A percentile compares a stretch with the other conserved stretches of the same genome.
Evolutionary conservation across 164 flowering plant species (phyloP).

Genomic region (Magnolia sinica): DNA sequence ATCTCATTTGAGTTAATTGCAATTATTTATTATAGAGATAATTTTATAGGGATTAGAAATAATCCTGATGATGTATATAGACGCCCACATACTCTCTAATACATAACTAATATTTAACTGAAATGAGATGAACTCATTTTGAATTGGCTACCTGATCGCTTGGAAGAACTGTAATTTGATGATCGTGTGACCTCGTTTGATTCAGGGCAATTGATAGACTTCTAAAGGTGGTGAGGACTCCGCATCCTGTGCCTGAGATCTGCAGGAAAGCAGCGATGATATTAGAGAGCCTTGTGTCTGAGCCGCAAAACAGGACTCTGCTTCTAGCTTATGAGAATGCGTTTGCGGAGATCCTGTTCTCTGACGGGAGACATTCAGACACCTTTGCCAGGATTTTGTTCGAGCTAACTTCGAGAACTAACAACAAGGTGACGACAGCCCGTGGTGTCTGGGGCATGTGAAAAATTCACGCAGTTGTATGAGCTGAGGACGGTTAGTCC

Average conservation of each 20-base stretch:
- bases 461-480: too few species aligned
- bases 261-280: conserved; percentile 91
- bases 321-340: conserved; percentile 86
- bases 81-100: too few species aligned
- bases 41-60: too few species aligned
- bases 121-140: neutral
- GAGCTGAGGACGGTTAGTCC: neutral
- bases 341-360: conserved; percentile 82
- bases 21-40: neutral
- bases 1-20: neutral
- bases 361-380: conserved; percentile 74
- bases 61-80: too few species aligned
- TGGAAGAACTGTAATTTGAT: neutral
- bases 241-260: conserved; percentile 91
- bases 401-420: conserved; percentile 83
- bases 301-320: conserved; percentile 78
- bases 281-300: conserved; percentile 78
- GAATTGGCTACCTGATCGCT: neutral
- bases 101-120: too few species aligned
- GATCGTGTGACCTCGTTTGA: neutral
- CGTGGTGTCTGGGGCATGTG: conserved; percentile 92
- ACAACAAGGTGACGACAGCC: conserved; percentile 60
- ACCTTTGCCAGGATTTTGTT: conserved; percentile 86
- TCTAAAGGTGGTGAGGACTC: conserved; percentile 68
- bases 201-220: conserved; percentile 89